Percentiles rank a stretch among this genome's conserved stretches.
Conservation (phyloP, 306 rosid species). For the Medicago truncatula region MtrunA17r5.0-ANR NC_053045.1:48671501-48672000, state of each 20-base stretch:
- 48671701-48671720: conserved; percentile 64
- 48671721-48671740: conserved; percentile 56
- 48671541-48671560: conserved; percentile 82
- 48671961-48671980: conserved; percentile 27
- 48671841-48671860: conserved; percentile 41
- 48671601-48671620: conserved; percentile 64
- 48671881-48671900: conserved; percentile 41
- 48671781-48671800: conserved; percentile 57
- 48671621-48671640: conserved; percentile 57
- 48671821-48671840: conserved; percentile 42
- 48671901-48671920: conserved; percentile 13
- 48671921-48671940: conserved; percentile 43
- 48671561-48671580: conserved; percentile 79
- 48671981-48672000: conserved; percentile 36
- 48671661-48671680: conserved; percentile 69
- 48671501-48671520: conserved; percentile 78
- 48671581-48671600: conserved; percentile 75
- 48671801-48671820: conserved; percentile 55
- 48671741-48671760: conserved; percentile 61
- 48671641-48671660: conserved; percentile 68
- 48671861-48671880: conserved; percentile 58
- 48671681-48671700: conserved; percentile 72
- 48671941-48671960: conserved; percentile 46
- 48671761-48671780: conserved; percentile 60
- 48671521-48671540: conserved; percentile 81